Conservation (phyloP, 768 basidiomycete genomes). For the Chlorophyllum brunneum region DNA sequence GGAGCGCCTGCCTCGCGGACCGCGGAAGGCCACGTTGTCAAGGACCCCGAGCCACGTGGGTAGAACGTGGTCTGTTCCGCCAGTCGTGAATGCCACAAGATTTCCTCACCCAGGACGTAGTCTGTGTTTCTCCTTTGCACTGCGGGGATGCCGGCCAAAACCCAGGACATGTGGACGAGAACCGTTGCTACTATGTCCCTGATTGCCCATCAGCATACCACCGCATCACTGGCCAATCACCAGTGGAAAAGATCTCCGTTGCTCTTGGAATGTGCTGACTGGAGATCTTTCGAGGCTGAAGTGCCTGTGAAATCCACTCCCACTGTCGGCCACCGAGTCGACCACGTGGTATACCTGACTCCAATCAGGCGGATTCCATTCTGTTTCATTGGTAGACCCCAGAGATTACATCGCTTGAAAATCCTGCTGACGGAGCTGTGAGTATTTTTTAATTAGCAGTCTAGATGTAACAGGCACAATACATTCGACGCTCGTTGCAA, state of each 20-base stretch:
- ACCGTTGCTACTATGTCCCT: constrained; percentile 2
- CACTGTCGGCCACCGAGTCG: neutral
- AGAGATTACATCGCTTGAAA: too few relatives aligned
- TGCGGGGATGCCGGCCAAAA: constrained; percentile 5
- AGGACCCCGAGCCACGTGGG: constrained; percentile 31
- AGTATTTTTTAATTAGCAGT: constrained; percentile 1
- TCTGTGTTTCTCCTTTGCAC: constrained; percentile 10
- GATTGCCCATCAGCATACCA: neutral
- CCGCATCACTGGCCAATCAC: neutral
- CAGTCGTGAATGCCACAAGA: constrained; percentile 14
- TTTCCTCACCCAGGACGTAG: constrained; percentile 3
- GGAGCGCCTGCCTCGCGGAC: constrained; percentile 1
- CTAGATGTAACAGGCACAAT: constrained; percentile 6
- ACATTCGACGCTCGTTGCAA: constrained; percentile 1
- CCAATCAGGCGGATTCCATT: too few relatives aligned
- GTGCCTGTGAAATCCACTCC: neutral
- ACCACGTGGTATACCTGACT: neutral
- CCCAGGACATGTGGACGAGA: constrained; percentile 7
- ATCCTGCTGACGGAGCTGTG: neutral
- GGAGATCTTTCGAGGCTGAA: too few relatives aligned
- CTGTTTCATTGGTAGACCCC: too few relatives aligned
- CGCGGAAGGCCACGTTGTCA: neutral
- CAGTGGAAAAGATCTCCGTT: neutral
- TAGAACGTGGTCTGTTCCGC: constrained; percentile 36
- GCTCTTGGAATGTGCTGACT: too few relatives aligned